Conservation (phyloP, 148 eudicot species). For the Heliamphora exappendiculata region DNA sequence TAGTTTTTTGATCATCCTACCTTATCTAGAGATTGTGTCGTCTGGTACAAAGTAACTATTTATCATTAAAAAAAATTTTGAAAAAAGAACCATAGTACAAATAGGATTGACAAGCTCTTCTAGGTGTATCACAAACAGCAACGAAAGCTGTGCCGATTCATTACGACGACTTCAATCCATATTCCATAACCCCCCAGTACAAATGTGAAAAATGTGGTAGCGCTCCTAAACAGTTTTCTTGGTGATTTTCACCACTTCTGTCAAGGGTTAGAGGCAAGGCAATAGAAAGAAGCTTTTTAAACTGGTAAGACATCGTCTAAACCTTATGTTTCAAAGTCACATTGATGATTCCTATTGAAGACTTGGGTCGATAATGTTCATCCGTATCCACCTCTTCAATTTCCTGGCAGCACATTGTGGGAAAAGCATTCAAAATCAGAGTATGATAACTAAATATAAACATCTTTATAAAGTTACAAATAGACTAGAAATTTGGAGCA, state of each 20-base stretch:
- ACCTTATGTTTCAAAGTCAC: slow-evolving; percentile 63
- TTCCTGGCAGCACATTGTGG: slow-evolving; percentile 47
- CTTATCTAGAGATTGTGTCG: neutral
- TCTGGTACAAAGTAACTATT: neutral
- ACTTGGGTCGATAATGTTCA: slow-evolving; percentile 79
- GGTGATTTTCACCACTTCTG: neutral
- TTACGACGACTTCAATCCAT: slow-evolving; percentile 1
- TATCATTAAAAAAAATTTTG: neutral
- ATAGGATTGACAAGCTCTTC: neutral
- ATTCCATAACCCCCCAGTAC: neutral
- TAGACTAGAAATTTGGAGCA: neutral
- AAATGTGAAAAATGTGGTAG: neutral
- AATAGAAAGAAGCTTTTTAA: neutral
- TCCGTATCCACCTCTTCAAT: slow-evolving; percentile 96
- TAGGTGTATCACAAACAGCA: neutral
- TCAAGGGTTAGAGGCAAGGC: neutral
- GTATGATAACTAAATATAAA: neutral
- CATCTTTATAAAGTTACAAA: neutral
- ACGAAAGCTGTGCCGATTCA: neutral
- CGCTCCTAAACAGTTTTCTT: neutral
- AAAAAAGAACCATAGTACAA: neutral
- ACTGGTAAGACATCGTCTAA: slow-evolving; percentile 13
- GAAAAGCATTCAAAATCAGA: neutral
- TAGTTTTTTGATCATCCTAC: too few relatives aligned
- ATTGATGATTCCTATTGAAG: slow-evolving; percentile 59